phyloP scores from a whole-genome alignment of 371 early-diverging fungal species.

The Mucor piriformis region DNA sequence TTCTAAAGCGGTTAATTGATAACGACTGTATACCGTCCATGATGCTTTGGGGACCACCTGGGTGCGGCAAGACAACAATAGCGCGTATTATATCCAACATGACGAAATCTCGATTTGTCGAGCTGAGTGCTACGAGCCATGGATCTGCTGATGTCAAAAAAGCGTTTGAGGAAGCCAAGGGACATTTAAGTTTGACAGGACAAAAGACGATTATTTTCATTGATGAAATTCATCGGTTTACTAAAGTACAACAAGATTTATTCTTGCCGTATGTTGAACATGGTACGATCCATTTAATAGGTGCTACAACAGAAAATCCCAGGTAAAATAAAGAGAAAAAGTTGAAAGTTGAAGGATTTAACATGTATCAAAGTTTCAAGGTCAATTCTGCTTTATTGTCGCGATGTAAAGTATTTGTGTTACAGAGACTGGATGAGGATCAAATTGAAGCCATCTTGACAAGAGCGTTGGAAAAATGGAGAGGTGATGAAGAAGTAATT shows the following conservation, averaged over 20 bases:
- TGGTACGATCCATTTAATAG: constrained; percentile 78
- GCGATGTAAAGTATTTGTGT: constrained; percentile 77
- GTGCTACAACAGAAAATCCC: constrained; percentile 92
- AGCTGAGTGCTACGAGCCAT: constrained; percentile 75
- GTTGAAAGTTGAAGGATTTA: background rate
- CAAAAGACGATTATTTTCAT: constrained; percentile 79
- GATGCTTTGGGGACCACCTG: constrained; percentile 74
- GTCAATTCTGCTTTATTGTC: constrained; percentile 82
- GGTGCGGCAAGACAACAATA: constrained; percentile 86
- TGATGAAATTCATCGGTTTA: constrained; percentile 91
- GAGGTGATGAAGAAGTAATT: constrained; percentile 20
- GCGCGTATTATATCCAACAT: constrained; percentile 73
- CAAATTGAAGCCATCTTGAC: constrained; percentile 64
- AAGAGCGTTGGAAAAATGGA: constrained; percentile 57
- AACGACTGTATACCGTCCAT: constrained; percentile 70
- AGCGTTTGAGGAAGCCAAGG: constrained; percentile 74
- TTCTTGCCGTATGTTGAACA: constrained; percentile 82
- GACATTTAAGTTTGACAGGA: constrained; percentile 54
- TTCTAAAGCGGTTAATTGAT: constrained; percentile 66
- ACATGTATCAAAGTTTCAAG: constrained; percentile 54
- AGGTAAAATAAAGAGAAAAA: constrained; percentile 40
- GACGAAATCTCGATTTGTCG: constrained; percentile 68
- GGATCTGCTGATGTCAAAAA: constrained; percentile 69
- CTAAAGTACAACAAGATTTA: constrained; percentile 86
- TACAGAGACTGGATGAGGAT: constrained; percentile 62